Evolutionary conservation across 2,329 filamentous ascomycete species (phyloP), one percentile per base, ranked within the genome.

Genomic region (Stenocarpella maydis): DNA sequence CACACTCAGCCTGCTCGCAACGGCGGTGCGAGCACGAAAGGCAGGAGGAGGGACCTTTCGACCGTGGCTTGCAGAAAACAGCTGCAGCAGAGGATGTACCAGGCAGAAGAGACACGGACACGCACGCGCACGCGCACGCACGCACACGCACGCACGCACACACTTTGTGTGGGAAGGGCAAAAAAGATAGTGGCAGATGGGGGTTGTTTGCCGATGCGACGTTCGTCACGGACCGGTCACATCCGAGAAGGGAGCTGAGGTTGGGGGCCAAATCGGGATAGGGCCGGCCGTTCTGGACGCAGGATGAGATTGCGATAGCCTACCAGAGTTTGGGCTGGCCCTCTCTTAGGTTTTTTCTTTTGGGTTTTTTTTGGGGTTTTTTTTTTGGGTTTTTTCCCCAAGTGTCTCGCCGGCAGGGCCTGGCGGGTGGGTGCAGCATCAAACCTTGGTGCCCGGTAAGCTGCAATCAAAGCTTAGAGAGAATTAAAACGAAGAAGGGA

Each of bases 101-200:
- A 55, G 34, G 39, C 15, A 34, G 2, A 10, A 47, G 19, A 34
- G 21, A n/a, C 58, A 63, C 24, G 17, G 24, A 47, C 19, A 45
- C 58, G n/a, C 3, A 41, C 54, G 19, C 50, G 8, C 50, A 14
- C 9, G 45, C 21, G 8, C 34, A 37, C 34, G 12, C 34, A 37
- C 34, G 15, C 53, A 43, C 37, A 15, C 58, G 49, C 26, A 21
- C 41, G 37, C 28, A 47, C 58, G 21, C 9, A 43, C 55, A 15
- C 52, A 9, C 31, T 15, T 15, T 63, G 43, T 37, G 58, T 49
- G 58, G 41, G 58, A 47, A 61, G 58, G 58, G 58, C 58, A 61
- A 61, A 61, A 61, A 61, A 9, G 41, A 45, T 45, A 45, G 45
- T 24, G 26, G 26, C 43, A 47, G 41, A 47, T 31, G 26, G 58